Evolutionary conservation across 768 basidiomycete genomes (phyloP).

Genomic region (Clathrus columnatus): DNA sequence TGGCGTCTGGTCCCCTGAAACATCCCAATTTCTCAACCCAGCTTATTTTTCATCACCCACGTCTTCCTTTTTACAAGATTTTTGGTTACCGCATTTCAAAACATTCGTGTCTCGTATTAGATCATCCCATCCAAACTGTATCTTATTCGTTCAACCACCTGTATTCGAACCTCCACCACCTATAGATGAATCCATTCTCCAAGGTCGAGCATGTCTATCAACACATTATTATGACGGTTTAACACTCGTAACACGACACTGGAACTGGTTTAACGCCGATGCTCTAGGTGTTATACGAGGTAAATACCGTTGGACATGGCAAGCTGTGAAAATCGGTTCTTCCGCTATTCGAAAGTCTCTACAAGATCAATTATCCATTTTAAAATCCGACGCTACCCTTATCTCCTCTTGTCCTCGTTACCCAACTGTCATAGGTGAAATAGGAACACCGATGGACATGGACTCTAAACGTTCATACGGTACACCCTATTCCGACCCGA

Average conservation of each 20-base stretch:
- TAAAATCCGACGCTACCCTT: constrained; percentile 65
- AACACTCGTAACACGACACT: constrained; percentile 85
- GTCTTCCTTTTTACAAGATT: constrained; percentile 34
- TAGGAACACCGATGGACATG: constrained; percentile 93
- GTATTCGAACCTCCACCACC: constrained; percentile 77
- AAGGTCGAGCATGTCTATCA: constrained; percentile 65
- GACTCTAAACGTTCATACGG: constrained; percentile 82
- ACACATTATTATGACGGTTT: constrained; percentile 94
- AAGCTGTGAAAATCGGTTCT: constrained; percentile 79
- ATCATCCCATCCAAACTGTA: constrained; percentile 64
- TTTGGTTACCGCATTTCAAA: constrained; percentile 67
- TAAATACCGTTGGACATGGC: constrained; percentile 57
- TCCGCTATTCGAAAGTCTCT: constrained; percentile 70
- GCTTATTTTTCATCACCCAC: constrained; percentile 64
- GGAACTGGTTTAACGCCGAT: constrained; percentile 95
- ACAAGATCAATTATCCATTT: constrained; percentile 71
- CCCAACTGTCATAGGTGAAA: constrained; percentile 92
- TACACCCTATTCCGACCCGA: constrained; percentile 29
- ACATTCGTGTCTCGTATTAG: constrained; percentile 56
- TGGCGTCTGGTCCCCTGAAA: constrained; percentile 80
- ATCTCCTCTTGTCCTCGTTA: constrained; percentile 41
- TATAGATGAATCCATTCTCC: constrained; percentile 42
- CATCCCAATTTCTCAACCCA: constrained; percentile 55
- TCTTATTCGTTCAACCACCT: constrained; percentile 86
- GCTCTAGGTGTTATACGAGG: constrained; percentile 87